Evolutionary conservation across 257 asterid species (phyloP), one percentile per base, ranked within the genome.

Genomic region (Vinca minor): DNA sequence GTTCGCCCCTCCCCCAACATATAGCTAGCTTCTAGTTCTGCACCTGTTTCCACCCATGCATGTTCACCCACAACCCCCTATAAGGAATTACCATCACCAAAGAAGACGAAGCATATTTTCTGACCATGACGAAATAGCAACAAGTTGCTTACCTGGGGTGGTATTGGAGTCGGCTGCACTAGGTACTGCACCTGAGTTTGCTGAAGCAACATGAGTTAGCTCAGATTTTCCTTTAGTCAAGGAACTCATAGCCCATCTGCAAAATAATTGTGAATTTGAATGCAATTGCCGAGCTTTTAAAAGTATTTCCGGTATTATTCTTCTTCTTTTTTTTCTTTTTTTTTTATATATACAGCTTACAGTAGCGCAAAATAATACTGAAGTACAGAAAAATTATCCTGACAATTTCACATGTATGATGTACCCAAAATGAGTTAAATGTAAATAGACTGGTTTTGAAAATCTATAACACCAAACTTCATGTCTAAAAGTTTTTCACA

Each of bases 161-260:
- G 86, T 70, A 77, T 71, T 77, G 66, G 96, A 82, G 78, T 63
- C 76, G 34, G 92, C 64, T 59, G 95, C 70, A 64, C 83, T 65
- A 65, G 79, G 71, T 48, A 87, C 86, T 52, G 83, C 84, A 66
- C 68, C 74, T 59, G 85, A 68, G 77, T 73, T 82, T 69, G 86
- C 68, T 73, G 96, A 71, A 73, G 88, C 65, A 65, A 74, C 62
- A 26, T 78, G 72, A 75, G 68, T 74, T 69, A 76, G 96, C 68
- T 93, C 97, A 78, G 93, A 77, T 85, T 93, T 93, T 71, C 96
- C 95, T 84, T 85, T 93, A 36, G 95, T 85, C 87, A 93, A 87
- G 20, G 97, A 93, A 79, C 98, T 93, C 97, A 93, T 93, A 36
- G 96, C 98, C 98, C 98, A 93, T 79, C 98, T 93, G 94, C 82